Conservation (phyloP, 768 basidiomycete species). For the Podaxis sp. region DNA sequence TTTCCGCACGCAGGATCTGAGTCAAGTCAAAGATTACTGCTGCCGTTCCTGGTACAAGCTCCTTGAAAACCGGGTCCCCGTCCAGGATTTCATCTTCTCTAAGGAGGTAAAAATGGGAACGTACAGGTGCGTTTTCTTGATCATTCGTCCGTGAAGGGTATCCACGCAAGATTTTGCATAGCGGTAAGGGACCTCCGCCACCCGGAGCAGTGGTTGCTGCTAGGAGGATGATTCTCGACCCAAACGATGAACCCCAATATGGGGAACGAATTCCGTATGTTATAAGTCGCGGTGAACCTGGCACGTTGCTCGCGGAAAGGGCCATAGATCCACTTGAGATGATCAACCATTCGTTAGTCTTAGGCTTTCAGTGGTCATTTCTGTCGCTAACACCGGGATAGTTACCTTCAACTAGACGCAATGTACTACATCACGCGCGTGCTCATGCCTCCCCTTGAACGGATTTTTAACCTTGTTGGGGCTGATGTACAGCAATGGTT, state of each 20-base stretch:
- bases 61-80: slow-evolving; percentile 71
- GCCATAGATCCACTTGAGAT: slow-evolving; percentile 30
- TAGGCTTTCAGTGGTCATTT: background rate
- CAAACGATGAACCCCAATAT: slow-evolving; percentile 84
- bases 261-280: slow-evolving; percentile 94
- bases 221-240: slow-evolving; percentile 68
- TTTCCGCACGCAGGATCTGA: slow-evolving; percentile 88
- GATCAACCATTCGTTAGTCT: slow-evolving; percentile 23
- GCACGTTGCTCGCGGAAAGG: slow-evolving; percentile 46
- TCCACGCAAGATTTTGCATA: slow-evolving; percentile 26
- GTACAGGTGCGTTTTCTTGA: slow-evolving; percentile 61
- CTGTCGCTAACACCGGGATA: slow-evolving; percentile 23
- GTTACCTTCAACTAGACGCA: slow-evolving; percentile 77
- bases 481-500: slow-evolving; percentile 88
- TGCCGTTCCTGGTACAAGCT: slow-evolving; percentile 82
- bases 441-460: slow-evolving; percentile 85
- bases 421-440: slow-evolving; percentile 85
- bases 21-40: slow-evolving; percentile 86
- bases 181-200: slow-evolving; percentile 82
- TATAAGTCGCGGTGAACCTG: slow-evolving; percentile 65
- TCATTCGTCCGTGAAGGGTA: background rate
- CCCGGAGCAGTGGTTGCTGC: slow-evolving; percentile 92
- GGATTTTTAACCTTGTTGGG: slow-evolving; percentile 89
- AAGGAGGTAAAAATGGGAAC: slow-evolving; percentile 93
- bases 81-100: slow-evolving; percentile 94